phyloP scores from a whole-genome alignment of 768 basidiomycete genomes.

The Russula earlei region DNA sequence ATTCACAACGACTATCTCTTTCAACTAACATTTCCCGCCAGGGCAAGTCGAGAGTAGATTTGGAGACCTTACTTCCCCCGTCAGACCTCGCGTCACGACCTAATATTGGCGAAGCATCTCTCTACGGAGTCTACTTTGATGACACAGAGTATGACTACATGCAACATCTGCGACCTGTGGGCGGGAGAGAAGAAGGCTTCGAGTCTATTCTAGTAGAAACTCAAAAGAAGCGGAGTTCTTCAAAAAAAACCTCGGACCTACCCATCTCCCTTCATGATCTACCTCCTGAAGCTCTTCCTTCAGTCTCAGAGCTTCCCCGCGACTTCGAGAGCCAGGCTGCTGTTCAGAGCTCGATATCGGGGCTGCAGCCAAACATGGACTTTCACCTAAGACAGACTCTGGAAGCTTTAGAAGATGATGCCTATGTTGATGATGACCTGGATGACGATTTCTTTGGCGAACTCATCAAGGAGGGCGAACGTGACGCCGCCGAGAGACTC shows the following conservation, averaged over 20 bases:
- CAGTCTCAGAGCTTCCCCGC: constrained; percentile 60
- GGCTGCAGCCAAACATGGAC: constrained; percentile 94
- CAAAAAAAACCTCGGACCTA: constrained; percentile 32
- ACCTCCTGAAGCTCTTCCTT: constrained; percentile 65
- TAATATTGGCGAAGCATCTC: constrained; percentile 77
- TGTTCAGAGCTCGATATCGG: constrained; percentile 73
- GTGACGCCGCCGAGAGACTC: constrained; percentile 47
- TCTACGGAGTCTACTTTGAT: constrained; percentile 90
- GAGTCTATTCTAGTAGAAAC: constrained; percentile 78
- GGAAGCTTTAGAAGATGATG: constrained; percentile 93
- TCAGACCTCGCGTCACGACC: constrained; percentile 39
- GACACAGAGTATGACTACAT: constrained; percentile 98
- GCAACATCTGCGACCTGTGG: constrained; percentile 83
- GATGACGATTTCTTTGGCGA: constrained; percentile 72
- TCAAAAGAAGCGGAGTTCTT: constrained; percentile 33
- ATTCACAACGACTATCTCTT: not conserved
- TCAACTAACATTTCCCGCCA: constrained; percentile 23
- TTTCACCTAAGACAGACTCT: constrained; percentile 87
- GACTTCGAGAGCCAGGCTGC: constrained; percentile 70
- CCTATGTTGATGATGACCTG: constrained; percentile 72
- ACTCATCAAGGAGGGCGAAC: constrained; percentile 63
- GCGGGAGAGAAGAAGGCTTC: constrained; percentile 67
- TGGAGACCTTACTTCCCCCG: constrained; percentile 49
- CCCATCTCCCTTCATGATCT: constrained; percentile 44
- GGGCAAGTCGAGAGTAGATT: constrained; percentile 77